Base-by-base conservation (phyloP, 2,329 filamentous ascomycete species). In the Colletotrichum gigasporum region DNA sequence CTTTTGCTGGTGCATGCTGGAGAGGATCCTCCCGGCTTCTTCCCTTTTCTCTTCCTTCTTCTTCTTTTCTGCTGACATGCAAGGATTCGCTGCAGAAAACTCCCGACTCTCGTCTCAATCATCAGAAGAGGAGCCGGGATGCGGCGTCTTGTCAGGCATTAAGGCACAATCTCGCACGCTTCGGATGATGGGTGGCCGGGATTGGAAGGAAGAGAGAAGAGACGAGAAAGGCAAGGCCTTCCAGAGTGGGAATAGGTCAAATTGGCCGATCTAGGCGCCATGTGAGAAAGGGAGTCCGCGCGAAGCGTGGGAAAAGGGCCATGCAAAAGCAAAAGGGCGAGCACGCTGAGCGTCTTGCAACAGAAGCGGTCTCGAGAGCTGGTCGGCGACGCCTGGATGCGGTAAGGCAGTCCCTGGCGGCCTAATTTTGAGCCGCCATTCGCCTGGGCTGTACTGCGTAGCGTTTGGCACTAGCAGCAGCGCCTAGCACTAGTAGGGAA, bases 291-390 rank as follows among this genome's bases (percentile, higher is more conserved):
- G 54, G 54, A 59, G 47, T 32, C 55, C 14, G 55, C 55, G 60
- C 24, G 32, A 63, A 53, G 60, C 59, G 47, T 34, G 16, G 18
- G 8, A 14, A 18, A 34, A n/a, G 14, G 14, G 16, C 11, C 24
- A 11, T 20, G 10, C 3, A 11, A 1, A 2, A 16, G 5, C 9
- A 7, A 5, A 10, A 22, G 4, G 4, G 16, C 16, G n/a, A 26
- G 5, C 7, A 4, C 6, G 5, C 1, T n/a, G 11, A 37, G n/a
- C 3, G 16, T 35, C 32, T 50, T 65, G 62, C 28, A 50, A 65
- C 62, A 50, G 16, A n/a, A 52, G 28, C 16, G 45, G 62, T 65
- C 48, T 65, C 62, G 42, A 61, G 32, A 48, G 56, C 62, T 50
- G 34, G 56, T 65, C 62, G 30, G 41, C 42, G 11, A 8, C 12